These are phyloP conservation scores for Lycium ferocissimum DNA, from an alignment of 257 asterid species.

Conservation along the genomic window DNA sequence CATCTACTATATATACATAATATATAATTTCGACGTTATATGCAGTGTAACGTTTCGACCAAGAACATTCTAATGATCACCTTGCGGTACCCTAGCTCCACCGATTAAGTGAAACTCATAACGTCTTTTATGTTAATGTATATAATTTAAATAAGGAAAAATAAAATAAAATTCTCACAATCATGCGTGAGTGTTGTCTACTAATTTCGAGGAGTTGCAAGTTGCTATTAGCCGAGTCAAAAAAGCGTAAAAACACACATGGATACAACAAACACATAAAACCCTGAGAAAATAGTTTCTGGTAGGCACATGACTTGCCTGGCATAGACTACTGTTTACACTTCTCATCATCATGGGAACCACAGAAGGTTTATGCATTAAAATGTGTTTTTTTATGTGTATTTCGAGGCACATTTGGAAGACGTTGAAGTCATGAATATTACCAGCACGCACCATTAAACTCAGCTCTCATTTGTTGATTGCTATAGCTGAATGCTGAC, in stretches of 20 bases:
- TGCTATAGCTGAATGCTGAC: conserved; percentile 19
- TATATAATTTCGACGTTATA: too few relatives aligned
- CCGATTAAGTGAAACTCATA: too few relatives aligned
- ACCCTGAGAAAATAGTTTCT: neutral
- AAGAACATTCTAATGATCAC: too few relatives aligned
- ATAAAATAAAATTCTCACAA: neutral
- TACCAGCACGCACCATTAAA: neutral
- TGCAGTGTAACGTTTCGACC: too few relatives aligned
- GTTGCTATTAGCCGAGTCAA: conserved; percentile 15
- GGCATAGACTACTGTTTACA: neutral
- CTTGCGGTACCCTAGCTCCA: too few relatives aligned
- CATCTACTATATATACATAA: too few relatives aligned
- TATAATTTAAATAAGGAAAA: neutral
- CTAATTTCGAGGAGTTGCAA: conserved; percentile 30
- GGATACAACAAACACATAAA: conserved; percentile 19
- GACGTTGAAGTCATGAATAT: conserved; percentile 24
- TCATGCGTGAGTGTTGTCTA: conserved; percentile 33
- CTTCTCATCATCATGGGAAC: neutral
- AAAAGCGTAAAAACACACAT: neutral
- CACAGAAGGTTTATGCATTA: neutral
- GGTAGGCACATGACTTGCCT: conserved; percentile 21
- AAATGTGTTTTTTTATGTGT: neutral
- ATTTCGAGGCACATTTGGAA: conserved; percentile 36
- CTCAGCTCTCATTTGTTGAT: neutral
- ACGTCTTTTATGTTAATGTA: neutral